Evolutionary conservation across 352 stramenopile species (phyloP).

Genomic region (Phytophthora lateralis): DNA sequence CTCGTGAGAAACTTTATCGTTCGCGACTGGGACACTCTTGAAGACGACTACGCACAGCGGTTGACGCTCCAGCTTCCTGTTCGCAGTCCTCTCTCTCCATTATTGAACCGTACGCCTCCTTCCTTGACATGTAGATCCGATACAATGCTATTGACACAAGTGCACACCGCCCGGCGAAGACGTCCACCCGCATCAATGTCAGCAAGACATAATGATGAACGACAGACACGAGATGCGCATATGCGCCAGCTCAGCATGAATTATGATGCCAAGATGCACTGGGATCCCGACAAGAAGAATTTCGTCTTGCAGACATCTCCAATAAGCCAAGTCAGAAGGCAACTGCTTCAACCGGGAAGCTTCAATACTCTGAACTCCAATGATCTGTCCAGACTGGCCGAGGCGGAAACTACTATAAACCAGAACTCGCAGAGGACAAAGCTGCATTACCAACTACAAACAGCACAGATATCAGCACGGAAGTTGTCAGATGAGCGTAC

Average conservation of each 20-base stretch:
- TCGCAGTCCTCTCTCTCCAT: conserved; percentile 18
- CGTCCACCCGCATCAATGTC: conserved; percentile 9
- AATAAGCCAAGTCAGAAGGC: conserved; percentile 1
- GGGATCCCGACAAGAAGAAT: conserved; percentile 36
- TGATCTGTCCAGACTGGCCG: conserved; percentile 8
- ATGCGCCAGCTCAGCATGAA: conserved; percentile 37
- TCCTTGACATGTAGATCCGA: conserved; percentile 19
- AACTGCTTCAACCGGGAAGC: conserved; percentile 4
- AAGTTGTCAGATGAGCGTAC: conserved; percentile 13
- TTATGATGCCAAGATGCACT: conserved; percentile 52
- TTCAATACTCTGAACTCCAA: background rate
- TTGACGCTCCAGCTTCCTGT: conserved; percentile 35
- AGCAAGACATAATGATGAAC: conserved; percentile 29
- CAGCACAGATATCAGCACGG: conserved; percentile 12
- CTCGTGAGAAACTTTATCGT: conserved; percentile 56
- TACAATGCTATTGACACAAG: conserved; percentile 4
- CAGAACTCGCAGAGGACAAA: conserved; percentile 10
- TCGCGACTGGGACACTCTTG: conserved; percentile 44
- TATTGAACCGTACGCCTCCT: conserved; percentile 8
- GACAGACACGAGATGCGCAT: conserved; percentile 35
- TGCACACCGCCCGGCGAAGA: conserved; percentile 21
- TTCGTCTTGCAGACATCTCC: conserved; percentile 27
- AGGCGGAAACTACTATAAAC: conserved; percentile 8
- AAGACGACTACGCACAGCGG: conserved; percentile 40
- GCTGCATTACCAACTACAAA: conserved; percentile 31